These are phyloP conservation scores for Xenosphaeropsis pyriputrescens DNA, from an alignment of 2,329 filamentous ascomycete species.

Conservation along the genomic window DNA sequence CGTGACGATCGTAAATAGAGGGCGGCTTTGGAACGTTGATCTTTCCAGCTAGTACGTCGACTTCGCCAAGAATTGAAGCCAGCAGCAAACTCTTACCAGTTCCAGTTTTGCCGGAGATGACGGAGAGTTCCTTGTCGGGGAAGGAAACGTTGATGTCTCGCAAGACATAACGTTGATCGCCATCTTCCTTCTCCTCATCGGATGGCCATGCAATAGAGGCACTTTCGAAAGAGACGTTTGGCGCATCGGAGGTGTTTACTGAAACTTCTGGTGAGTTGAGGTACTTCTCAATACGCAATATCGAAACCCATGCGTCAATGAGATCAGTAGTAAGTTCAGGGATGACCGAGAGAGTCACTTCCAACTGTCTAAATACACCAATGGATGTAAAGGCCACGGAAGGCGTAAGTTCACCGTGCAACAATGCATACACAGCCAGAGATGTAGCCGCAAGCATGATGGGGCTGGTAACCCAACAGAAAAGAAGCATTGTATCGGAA, in stretches of 20 bases:
- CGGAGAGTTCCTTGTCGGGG: slow-evolving; percentile 52
- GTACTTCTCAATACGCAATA: slow-evolving; percentile 58
- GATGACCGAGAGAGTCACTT: slow-evolving; percentile 54
- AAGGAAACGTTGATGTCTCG: slow-evolving; percentile 51
- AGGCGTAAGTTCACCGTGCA: slow-evolving; percentile 48
- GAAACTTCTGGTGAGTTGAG: slow-evolving; percentile 50
- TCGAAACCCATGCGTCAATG: slow-evolving; percentile 60
- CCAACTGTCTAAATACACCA: slow-evolving; percentile 59
- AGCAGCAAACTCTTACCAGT: slow-evolving; percentile 66
- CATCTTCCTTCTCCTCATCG: slow-evolving; percentile 42
- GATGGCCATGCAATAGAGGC: slow-evolving; percentile 64
- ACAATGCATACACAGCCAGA: slow-evolving; percentile 49
- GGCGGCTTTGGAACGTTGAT: slow-evolving; percentile 40
- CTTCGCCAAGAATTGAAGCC: slow-evolving; percentile 60
- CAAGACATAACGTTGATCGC: slow-evolving; percentile 48
- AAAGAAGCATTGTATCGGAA: slow-evolving; percentile 45
- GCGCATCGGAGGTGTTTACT: slow-evolving; percentile 34
- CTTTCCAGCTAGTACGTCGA: slow-evolving; percentile 49
- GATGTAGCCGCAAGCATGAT: slow-evolving; percentile 60
- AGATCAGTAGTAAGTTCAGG: slow-evolving; percentile 59
- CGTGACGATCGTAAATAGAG: slow-evolving; percentile 36
- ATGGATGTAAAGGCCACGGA: slow-evolving; percentile 71
- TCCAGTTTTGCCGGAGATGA: slow-evolving; percentile 66
- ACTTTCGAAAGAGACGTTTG: slow-evolving; percentile 48
- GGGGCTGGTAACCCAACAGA: slow-evolving; percentile 60